Base-by-base conservation (phyloP, 2,329 filamentous ascomycete genomes). In the Penicillium sp. region DNA sequence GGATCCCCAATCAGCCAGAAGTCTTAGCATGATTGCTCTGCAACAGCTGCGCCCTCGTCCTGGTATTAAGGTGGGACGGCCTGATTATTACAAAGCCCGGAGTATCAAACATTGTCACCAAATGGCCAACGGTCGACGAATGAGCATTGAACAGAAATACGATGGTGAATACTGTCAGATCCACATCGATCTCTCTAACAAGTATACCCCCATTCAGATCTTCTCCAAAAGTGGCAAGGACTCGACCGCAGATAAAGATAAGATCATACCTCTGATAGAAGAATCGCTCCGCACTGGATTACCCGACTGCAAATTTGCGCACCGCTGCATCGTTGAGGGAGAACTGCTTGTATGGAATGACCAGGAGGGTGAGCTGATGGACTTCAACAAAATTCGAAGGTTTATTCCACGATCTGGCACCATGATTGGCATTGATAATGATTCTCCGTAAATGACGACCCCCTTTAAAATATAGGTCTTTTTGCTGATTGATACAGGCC, bases 201-300 rank as follows among this genome's bases (percentile, higher is more conserved):
- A 55, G 15, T 46, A 69, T 57, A 69, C 81, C 1, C 82, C 80
- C 47, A 85, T 96, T 29, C 87, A 88, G 61, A 93, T 96, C 31
- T 96, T 94, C 70, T 95, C 91, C 10, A 97, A 96, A 70, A 94
- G 91, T 66, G 91, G 92, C 57, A 95, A 94, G 70, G 90, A 96
- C 63, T 93, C 91, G 44, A 96, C 91, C 0, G 69, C 76, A 50
- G 92, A 96, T 70, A 83, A 89, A 34, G 65, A 72, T 11, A 79
- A 77, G 1, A 72, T 95, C 23, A 86, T 89, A 53, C 80, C 81
- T 2, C 81, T 81, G 1, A 85, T 96, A 55, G 79, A 81, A 40
- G 76, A 85, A 4, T 87, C 87, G 4, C 76, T 96, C 5, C 79
- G 79, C 8, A 79, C 95, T 34, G 85, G 85, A 3, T 74, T 76